Conservation (phyloP, 2,329 filamentous ascomycete species). For the Sclerotinia borealis region DNA sequence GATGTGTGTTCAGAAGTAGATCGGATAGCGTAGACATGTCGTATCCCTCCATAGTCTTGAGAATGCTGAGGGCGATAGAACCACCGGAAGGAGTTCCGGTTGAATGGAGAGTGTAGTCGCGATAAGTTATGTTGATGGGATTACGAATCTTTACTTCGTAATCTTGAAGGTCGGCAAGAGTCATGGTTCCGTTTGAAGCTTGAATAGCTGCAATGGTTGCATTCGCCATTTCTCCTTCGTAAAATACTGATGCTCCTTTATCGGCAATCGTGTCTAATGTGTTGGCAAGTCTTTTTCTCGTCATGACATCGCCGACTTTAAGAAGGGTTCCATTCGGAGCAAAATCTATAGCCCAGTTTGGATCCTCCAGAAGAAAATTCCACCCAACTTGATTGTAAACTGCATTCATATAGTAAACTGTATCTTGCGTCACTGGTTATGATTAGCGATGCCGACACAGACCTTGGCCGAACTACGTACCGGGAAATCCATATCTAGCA, state of each 20-base stretch:
- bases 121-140: conserved; percentile 57
- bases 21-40: conserved; percentile 44
- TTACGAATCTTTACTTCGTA: conserved; percentile 62
- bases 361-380: conserved; percentile 56
- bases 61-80: conserved; percentile 55
- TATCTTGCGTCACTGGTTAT: conserved; percentile 59
- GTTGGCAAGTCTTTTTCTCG: conserved; percentile 57
- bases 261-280: conserved; percentile 58
- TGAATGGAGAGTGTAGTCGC: conserved; percentile 63
- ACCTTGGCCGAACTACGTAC: conserved; percentile 15
- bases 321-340: conserved; percentile 58
- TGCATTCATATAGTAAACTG: conserved; percentile 64
- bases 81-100: conserved; percentile 74
- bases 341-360: conserved; percentile 62
- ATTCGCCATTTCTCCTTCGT: conserved; percentile 55
- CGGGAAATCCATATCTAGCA: conserved; percentile 64
- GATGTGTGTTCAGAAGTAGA: conserved; percentile 64
- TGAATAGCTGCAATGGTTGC: conserved; percentile 54
- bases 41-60: conserved; percentile 74
- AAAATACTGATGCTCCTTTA: conserved; percentile 55
- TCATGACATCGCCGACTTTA: conserved; percentile 56
- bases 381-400: conserved; percentile 40
- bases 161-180: conserved; percentile 54
- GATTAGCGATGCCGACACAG: conserved; percentile 16
- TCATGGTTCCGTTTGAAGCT: conserved; percentile 60